Evolutionary conservation across 768 basidiomycete species (phyloP), one percentile per base, ranked within the genome.

Genomic region (Lepiota venenata): DNA sequence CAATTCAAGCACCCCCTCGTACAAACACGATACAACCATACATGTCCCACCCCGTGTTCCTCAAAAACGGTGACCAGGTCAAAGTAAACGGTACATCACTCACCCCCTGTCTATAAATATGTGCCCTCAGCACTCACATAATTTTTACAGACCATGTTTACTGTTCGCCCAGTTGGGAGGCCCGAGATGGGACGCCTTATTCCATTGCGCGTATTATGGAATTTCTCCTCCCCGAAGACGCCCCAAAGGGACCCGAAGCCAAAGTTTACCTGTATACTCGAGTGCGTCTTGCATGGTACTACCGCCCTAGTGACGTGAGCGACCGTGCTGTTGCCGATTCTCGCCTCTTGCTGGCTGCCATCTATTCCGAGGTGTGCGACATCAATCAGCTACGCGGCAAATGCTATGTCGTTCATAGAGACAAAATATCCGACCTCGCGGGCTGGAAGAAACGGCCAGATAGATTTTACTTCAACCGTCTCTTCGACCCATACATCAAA

Each of bases 401-500:
- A 72, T 98, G 97, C 78, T 84, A 87, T 71, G 97, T 99, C 64
- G 83, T 88, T 55, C 95, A 98, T 72, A 82, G 92, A 68, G 94
- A 98, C 78, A 93, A 93, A 75, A 94, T 96, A 63, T 85, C 91
- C 46, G 91, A 98, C 74, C 75, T 97, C 36, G 83, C 90, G 64
- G 87, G 85, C 5, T 98, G 93, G 93, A 98, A 94, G 76, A 91
- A 91, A 69, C 81, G 86, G 41, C 88, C 91, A 1, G 96, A 99
- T 71, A 83, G 91, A 60, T 99, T 99, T 78, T 97, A 95, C 77
- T 99, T 94, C 78, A 86, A 85, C 63, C 86, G 90, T 63, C 79
- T 98, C 25, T 99, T 96, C 67, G 96, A 98, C 74, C 93, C 94
- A 49, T 98, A 96, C 71, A 92, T 98, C 72, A 94, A 96, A 76